Base-by-base conservation (phyloP, 306 rosid species). In the Luffa acutangula region DNA sequence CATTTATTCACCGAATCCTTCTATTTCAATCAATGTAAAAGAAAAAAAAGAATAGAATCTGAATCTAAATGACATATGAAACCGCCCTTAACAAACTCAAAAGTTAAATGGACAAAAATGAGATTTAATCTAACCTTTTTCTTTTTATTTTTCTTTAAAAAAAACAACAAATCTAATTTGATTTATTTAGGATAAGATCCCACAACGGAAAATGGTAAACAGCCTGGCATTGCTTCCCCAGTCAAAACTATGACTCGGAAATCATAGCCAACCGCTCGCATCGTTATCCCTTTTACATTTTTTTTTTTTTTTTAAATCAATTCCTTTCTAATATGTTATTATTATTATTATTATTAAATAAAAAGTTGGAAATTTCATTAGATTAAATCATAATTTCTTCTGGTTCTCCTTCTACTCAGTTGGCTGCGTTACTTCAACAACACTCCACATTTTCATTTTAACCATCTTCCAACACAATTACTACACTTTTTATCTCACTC, bases 231-330 rank as follows among this genome's bases (percentile, higher is more conserved):
- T 42, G 76, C 56, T 70, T 70, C 54, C 0, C 3, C 4, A 11
- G 54, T 45, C 54, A 21, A 70, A 70, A 70, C 76, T 70, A 45
- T 43, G 76, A 70, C 56, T 70, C 39, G 37, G 18, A 70, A 70
- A 45, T 70, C 76, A 70, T 70, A 42, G n/a, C 56, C 56, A 70
- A 70, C 76, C 76, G 37, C 76, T 45, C 56, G 10, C 54, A 70
- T 70, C 76, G 9, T 70, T 70, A 70, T 66, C 76, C 36, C 36
- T 42, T 69, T n/a, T 18, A 36, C 34, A n/a, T 37, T 65, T 8
- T 3, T 25, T 25, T 25, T 0, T 37, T 65, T 8, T 3, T 25
- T 25, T 25, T 0, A 25, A 25, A 25, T 0, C 0, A 25, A 25
- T 25, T 25, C 31, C 31, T 25, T 25, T 25, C 1, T 25, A 25